Conservation (phyloP, 2,329 filamentous ascomycete species). For the Shiraia bambusicola region DNA sequence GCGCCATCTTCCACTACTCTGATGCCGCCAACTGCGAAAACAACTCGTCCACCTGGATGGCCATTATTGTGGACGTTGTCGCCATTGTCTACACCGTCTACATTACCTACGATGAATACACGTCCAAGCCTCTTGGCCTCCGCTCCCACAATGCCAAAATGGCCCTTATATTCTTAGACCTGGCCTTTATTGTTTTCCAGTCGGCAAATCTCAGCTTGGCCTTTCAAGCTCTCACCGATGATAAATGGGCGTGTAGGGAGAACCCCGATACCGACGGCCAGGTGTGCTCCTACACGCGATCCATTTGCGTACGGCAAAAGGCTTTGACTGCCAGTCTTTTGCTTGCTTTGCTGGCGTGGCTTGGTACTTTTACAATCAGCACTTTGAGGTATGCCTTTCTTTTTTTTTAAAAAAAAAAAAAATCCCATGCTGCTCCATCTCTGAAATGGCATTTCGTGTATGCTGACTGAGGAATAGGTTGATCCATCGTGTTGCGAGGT, state of each 20-base stretch:
- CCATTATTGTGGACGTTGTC: constrained; percentile 83
- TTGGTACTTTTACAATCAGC: constrained; percentile 85
- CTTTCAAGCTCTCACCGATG: constrained; percentile 75
- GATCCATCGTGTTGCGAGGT: constrained; percentile 34
- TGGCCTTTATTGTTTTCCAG: constrained; percentile 97
- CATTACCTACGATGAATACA: constrained; percentile 96
- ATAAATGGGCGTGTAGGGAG: constrained; percentile 54
- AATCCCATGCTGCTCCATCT: constrained; percentile 13
- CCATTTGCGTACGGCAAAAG: constrained; percentile 64
- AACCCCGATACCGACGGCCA: constrained; percentile 1
- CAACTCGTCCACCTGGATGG: constrained; percentile 74
- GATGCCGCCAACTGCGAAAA: constrained; percentile 44
- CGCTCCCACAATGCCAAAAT: constrained; percentile 83
- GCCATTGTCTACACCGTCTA: constrained; percentile 89
- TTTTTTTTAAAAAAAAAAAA: not conserved
- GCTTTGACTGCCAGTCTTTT: constrained; percentile 77
- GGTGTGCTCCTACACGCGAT: constrained; percentile 32
- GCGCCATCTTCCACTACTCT: constrained; percentile 64
- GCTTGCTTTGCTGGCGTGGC: constrained; percentile 83
- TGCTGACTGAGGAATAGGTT: constrained; percentile 14
- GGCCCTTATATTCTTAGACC: constrained; percentile 82
- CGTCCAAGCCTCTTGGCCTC: constrained; percentile 85
- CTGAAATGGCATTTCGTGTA: too few species aligned
- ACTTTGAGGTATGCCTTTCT: constrained; percentile 35
- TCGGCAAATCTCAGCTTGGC: constrained; percentile 88